Percentiles rank a stretch among this genome's conserved stretches.
These are phyloP conservation scores for Pythium plurisporium DNA, from an alignment of 352 stramenopile species.

Conservation along the genomic window DNA sequence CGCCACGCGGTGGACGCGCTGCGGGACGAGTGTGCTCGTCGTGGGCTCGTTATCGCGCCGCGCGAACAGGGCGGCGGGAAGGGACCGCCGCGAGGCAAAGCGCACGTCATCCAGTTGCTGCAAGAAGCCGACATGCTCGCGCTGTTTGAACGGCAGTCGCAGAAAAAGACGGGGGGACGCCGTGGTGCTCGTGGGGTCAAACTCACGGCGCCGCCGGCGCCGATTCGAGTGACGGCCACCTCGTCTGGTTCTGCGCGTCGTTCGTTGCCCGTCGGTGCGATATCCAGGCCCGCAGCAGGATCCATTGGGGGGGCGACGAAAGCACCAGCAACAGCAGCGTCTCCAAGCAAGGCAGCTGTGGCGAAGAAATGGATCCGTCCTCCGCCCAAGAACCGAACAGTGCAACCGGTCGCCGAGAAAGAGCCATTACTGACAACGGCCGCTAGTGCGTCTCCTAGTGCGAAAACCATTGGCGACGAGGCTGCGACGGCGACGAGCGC, in stretches of 20 bases:
- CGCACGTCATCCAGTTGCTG: conserved; percentile 27
- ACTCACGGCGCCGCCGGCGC: conserved; percentile 5
- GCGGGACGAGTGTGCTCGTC: conserved; percentile 29
- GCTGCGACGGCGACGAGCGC: no score
- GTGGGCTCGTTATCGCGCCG: conserved; percentile 18
- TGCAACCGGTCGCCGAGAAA: background rate
- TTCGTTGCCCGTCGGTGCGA: background rate
- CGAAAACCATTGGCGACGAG: background rate
- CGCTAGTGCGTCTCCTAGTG: no score
- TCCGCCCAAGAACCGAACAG: background rate
- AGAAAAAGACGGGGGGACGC: conserved; percentile 4
- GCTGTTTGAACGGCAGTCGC: conserved; percentile 9
- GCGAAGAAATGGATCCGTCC: background rate
- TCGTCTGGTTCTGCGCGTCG: background rate
- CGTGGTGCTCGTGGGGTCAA: background rate
- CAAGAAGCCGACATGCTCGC: conserved; percentile 32
- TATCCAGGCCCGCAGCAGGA: background rate
- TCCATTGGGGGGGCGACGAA: background rate
- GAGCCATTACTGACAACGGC: no score
- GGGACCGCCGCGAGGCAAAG: conserved; percentile 9
- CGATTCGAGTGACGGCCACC: background rate
- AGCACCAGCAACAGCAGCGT: no score
- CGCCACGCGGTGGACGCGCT: conserved; percentile 27
- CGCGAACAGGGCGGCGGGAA: conserved; percentile 5
- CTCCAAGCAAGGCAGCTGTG: background rate